Evolutionary conservation across 371 early-diverging fungal genomes (phyloP), one percentile per base, ranked within the genome.

Genomic region (Scutellospora calospora): DNA sequence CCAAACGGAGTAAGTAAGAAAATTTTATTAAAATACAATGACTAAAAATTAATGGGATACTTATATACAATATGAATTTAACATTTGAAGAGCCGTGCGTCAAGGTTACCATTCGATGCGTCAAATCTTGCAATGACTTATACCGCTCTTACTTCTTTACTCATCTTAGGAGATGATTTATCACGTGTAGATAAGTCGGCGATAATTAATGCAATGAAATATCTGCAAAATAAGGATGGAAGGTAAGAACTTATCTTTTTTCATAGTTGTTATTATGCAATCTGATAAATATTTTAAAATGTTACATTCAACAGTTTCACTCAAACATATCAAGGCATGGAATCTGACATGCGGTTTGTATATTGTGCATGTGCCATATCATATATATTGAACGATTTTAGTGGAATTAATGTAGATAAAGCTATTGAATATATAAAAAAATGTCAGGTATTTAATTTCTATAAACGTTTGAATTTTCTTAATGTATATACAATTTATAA

Each of bases 71-170:
- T 14, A 35, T 31, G 41, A 35, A 31, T 11, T 41, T 1, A 55
- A 9, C 54, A 51, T 76, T 33, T 55, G 33, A 8, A 60, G 79
- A 84, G 84, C 82, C 81, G 55, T 79, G 25, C 63, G 85, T 76
- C 80, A 83, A 76, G 82, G 69, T 87, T 81, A 59, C 85, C 85
- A 8, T 86, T 89, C 65, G 90, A 93, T 83, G 85, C 91, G 0
- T 89, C 92, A 59, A 96, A 97, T 86, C 84, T 97, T 29, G 94
- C 99, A 5, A 95, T 94, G 84, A 98, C 98, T 0, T 99, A 98
- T 86, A 95, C 97, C 1, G 98, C 98, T 1, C 86, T 99, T 25
- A 76, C 90, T 2, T 86, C 86, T 68, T 87, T 99, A 35, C 80
- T 96, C 4, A 84, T 96, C 35, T 90, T 99, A 38, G 96, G 97